Percentiles rank a stretch among this genome's conserved stretches.
Evolutionary conservation across 2,329 filamentous ascomycete species (phyloP).

Genomic region (Elsinoe ampelina): DNA sequence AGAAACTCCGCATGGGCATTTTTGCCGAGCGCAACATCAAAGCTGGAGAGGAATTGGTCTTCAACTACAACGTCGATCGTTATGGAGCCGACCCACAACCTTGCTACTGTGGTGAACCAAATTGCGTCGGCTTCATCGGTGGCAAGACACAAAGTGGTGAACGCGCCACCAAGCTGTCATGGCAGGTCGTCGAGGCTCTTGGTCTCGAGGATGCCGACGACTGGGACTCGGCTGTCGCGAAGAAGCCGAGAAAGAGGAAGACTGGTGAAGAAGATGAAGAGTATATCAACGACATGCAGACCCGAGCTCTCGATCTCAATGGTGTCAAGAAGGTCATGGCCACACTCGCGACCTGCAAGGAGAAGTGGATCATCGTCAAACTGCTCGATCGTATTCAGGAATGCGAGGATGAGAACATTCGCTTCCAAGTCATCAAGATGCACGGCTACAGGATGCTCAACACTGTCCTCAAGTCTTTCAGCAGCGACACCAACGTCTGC

Average conservation of each 20-base stretch:
- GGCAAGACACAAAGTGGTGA: slow-evolving; percentile 79
- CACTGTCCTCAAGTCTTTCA: slow-evolving; percentile 73
- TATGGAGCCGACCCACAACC: slow-evolving; percentile 95
- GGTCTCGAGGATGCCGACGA: slow-evolving; percentile 87
- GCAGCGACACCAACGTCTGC: slow-evolving; percentile 81
- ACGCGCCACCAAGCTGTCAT: slow-evolving; percentile 80
- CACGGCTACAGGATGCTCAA: slow-evolving; percentile 95
- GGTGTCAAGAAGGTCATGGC: slow-evolving; percentile 94
- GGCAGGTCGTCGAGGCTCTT: slow-evolving; percentile 84
- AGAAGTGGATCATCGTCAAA: slow-evolving; percentile 99
- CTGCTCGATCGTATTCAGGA: slow-evolving; percentile 79
- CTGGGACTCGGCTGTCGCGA: slow-evolving; percentile 84
- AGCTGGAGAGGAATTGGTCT: slow-evolving; percentile 88
- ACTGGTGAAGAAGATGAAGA: slow-evolving; percentile 85
- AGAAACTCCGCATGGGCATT: slow-evolving; percentile 97
- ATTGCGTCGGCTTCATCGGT: slow-evolving; percentile 93
- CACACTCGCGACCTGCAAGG: slow-evolving; percentile 91
- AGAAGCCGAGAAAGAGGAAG: slow-evolving; percentile 89
- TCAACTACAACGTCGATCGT: slow-evolving; percentile 98
- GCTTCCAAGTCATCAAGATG: slow-evolving; percentile 85
- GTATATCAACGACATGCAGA: slow-evolving; percentile 82
- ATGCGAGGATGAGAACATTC: slow-evolving; percentile 76
- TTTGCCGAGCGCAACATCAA: slow-evolving; percentile 80
- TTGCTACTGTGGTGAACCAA: slow-evolving; percentile 90
- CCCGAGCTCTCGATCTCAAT: slow-evolving; percentile 67